Evolutionary conservation across 2,329 filamentous ascomycete species (phyloP).

Genomic region (Ceratocystis diversiconidia): DNA sequence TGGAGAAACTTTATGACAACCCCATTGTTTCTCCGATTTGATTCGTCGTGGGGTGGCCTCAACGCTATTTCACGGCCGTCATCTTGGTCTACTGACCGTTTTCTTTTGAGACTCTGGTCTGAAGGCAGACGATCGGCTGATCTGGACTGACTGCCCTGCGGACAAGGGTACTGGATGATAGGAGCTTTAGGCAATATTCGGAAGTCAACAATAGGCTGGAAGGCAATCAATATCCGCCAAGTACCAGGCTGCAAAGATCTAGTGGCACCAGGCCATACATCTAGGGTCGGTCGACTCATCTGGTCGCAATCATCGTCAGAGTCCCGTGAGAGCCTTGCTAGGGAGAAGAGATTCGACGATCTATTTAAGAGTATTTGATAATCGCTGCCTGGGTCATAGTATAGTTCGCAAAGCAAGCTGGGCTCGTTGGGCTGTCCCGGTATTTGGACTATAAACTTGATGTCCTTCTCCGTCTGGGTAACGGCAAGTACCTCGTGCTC

Average conservation of each 20-base stretch:
- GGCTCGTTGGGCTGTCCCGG: neutral
- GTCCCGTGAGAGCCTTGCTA: neutral
- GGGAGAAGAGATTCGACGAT: neutral
- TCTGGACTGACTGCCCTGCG: neutral
- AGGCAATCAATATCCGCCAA: neutral
- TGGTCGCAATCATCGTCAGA: neutral
- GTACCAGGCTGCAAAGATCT: neutral
- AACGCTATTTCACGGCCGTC: neutral
- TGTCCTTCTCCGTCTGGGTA: neutral
- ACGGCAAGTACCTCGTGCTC: neutral
- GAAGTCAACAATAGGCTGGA: neutral
- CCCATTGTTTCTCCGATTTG: neutral
- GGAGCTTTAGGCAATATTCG: slow-evolving; percentile 1
- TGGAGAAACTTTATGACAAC: neutral
- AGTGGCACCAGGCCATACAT: neutral
- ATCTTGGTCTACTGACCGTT: neutral
- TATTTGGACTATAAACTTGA: slow-evolving; percentile 3
- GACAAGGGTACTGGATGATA: neutral
- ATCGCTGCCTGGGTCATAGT: slow-evolving; percentile 4
- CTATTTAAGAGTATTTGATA: neutral
- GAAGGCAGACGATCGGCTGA: neutral
- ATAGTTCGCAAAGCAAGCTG: neutral
- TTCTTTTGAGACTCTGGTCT: neutral
- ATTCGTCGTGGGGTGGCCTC: neutral
- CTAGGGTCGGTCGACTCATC: neutral